Percentiles rank a stretch among this genome's conserved stretches.
Evolutionary conservation across 2,329 filamentous ascomycete genomes (phyloP).

Genomic region (Curvularia sp.): DNA sequence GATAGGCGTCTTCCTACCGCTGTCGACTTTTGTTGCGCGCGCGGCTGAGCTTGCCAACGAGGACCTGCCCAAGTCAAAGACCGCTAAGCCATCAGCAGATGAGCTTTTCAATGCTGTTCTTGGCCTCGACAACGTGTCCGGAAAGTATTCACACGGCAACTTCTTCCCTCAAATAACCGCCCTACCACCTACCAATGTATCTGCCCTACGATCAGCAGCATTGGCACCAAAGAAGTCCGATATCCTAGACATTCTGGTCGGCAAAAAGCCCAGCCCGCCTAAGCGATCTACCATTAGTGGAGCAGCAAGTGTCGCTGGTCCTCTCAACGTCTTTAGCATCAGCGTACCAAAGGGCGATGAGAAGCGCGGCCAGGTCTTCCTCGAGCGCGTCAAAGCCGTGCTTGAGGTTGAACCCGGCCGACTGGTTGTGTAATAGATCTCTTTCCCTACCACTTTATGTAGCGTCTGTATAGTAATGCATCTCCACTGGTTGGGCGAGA

Average conservation of each 20-base stretch:
- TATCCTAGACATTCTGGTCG: constrained; percentile 78
- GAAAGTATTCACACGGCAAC: constrained; percentile 63
- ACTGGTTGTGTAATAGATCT: constrained; percentile 44
- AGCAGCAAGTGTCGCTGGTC: constrained; percentile 49
- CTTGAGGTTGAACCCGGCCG: constrained; percentile 58
- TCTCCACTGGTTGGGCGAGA: constrained; percentile 19
- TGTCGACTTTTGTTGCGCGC: constrained; percentile 85
- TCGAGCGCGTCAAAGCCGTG: constrained; percentile 84
- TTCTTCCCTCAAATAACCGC: constrained; percentile 75
- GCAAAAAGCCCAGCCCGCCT: constrained; percentile 39
- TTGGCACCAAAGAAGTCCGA: constrained; percentile 66
- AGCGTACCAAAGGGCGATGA: constrained; percentile 81
- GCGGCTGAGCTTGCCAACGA: constrained; percentile 89
- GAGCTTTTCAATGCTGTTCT: constrained; percentile 91
- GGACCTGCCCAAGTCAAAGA: constrained; percentile 73
- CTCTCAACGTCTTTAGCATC: constrained; percentile 81
- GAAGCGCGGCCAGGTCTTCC: constrained; percentile 79
- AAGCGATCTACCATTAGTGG: constrained; percentile 32
- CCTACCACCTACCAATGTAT: constrained; percentile 39
- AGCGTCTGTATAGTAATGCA: constrained; percentile 40
- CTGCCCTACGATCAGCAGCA: constrained; percentile 44
- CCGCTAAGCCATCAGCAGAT: constrained; percentile 71
- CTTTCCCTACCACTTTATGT: constrained; percentile 4
- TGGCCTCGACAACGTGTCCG: constrained; percentile 65
- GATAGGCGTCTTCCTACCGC: constrained; percentile 79